Evolutionary conservation across 2,329 filamentous ascomycete genomes (phyloP).

Genomic region (Aspergillus flavus): DNA sequence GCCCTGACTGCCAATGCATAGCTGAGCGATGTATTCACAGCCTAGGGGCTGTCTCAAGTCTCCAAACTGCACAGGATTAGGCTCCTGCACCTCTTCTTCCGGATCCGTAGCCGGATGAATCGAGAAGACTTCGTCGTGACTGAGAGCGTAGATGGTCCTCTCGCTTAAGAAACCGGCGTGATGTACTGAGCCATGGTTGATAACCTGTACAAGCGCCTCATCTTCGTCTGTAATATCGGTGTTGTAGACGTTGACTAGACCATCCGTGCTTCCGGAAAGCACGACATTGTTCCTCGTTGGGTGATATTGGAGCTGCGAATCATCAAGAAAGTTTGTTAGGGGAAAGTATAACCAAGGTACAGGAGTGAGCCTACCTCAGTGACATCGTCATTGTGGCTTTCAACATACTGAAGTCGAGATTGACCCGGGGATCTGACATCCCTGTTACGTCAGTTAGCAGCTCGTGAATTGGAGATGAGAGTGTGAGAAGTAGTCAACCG

Average conservation of each 20-base stretch:
- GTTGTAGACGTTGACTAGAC: conserved; percentile 65
- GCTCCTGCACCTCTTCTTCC: conserved; percentile 50
- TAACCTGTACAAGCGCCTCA: conserved; percentile 63
- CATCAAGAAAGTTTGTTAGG: neutral
- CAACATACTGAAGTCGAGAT: conserved; percentile 44
- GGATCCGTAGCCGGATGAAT: conserved; percentile 58
- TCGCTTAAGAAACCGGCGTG: conserved; percentile 62
- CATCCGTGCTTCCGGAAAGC: conserved; percentile 65
- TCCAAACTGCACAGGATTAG: conserved; percentile 54
- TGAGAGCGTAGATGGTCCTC: conserved; percentile 59
- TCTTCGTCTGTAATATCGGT: conserved; percentile 60
- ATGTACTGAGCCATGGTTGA: conserved; percentile 65
- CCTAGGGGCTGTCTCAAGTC: conserved; percentile 58
- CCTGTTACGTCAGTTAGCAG: conserved; percentile 39
- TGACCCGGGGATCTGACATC: conserved; percentile 45
- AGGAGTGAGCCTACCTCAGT: conserved; percentile 50
- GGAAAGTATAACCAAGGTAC: conserved; percentile 21
- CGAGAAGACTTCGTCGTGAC: conserved; percentile 64
- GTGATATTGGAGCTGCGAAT: conserved; percentile 52
- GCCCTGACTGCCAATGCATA: conserved; percentile 49
- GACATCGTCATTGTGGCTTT: conserved; percentile 60
- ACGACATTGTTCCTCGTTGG: conserved; percentile 55
- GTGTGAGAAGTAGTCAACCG: neutral
- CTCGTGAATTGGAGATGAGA: conserved; percentile 7
- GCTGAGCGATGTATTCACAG: conserved; percentile 63